Evolutionary conservation across 345 rosid genomes (phyloP).

Genomic region (Syzygium aqueum): DNA sequence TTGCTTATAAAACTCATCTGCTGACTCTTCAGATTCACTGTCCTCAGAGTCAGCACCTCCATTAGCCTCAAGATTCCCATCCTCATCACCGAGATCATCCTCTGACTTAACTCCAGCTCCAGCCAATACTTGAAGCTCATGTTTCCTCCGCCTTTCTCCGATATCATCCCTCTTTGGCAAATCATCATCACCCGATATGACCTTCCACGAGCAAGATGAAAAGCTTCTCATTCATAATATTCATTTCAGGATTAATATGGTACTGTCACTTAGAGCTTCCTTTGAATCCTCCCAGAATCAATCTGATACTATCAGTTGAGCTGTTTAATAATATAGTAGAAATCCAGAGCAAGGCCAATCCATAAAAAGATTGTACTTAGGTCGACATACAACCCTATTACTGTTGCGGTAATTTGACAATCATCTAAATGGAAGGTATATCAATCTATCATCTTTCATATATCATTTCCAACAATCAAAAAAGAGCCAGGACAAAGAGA

Average conservation of each 20-base stretch:
- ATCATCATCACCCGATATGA: slow-evolving; percentile 82
- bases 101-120: slow-evolving; percentile 69
- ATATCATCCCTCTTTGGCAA: slow-evolving; percentile 85
- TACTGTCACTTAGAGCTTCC: neutral
- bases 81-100: slow-evolving; percentile 39
- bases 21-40: slow-evolving; percentile 25
- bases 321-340: neutral
- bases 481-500: neutral
- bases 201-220: slow-evolving; percentile 20
- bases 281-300: neutral
- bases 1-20: slow-evolving; percentile 66
- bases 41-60: slow-evolving; percentile 26
- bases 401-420: neutral
- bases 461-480: neutral
- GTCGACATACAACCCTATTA: neutral
- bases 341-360: neutral
- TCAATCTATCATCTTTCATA: neutral
- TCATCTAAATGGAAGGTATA: neutral
- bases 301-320: neutral
- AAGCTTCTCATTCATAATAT: neutral
- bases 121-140: slow-evolving; percentile 74
- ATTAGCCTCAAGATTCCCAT: slow-evolving; percentile 14
- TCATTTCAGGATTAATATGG: neutral
- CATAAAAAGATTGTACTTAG: neutral
- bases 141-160: slow-evolving; percentile 88